A percentile compares a stretch with the other conserved stretches of the same genome.
Evolutionary conservation across 139 green algal genomes (phyloP).

Genomic region (Chlorella sp.): DNA sequence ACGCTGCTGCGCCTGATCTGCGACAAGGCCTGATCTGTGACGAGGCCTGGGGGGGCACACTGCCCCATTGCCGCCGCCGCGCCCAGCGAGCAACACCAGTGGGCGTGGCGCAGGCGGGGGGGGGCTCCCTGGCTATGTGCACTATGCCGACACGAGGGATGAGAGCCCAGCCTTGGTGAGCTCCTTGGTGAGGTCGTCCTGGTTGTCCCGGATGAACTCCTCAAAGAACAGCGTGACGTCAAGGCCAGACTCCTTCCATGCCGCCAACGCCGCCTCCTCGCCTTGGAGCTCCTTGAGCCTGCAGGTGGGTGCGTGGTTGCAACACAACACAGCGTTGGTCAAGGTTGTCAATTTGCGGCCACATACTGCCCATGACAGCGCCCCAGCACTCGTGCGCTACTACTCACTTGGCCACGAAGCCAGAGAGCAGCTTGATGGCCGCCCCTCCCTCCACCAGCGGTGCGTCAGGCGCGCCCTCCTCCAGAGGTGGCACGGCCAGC

Average conservation of each 20-base stretch:
- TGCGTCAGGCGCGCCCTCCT: neutral
- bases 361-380: neutral
- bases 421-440: neutral
- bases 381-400: neutral
- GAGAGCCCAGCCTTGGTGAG: neutral
- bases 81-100: too few species aligned
- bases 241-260: neutral
- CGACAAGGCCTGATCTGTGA: neutral
- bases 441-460: neutral
- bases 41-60: neutral
- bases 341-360: neutral
- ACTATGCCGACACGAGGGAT: too few species aligned
- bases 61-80: too few species aligned
- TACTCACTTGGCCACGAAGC: neutral
- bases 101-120: neutral
- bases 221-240: neutral
- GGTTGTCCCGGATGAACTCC: conserved; percentile 1
- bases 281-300: conserved; percentile 1
- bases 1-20: neutral
- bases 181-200: neutral
- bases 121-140: neutral
- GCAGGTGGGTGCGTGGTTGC: neutral
- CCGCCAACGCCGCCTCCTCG: neutral
- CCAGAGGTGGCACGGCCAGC: neutral
- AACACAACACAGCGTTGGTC: neutral